These are phyloP conservation scores for Wickerhamiella alocasiicola DNA, from an alignment of 805 yeast species.

Conservation along the genomic window DNA sequence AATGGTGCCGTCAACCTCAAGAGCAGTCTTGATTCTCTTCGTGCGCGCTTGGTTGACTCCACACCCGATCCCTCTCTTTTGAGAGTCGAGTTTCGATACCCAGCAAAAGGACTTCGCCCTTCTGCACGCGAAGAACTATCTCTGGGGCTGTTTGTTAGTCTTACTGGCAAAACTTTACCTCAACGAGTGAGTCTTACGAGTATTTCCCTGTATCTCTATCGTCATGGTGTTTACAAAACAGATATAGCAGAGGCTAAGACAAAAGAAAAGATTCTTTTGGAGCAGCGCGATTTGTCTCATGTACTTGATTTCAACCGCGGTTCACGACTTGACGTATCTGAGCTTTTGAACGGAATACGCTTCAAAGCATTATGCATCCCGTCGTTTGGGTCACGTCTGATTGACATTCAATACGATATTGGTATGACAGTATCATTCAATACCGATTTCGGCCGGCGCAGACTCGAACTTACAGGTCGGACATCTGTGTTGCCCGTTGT, in stretches of 20 bases:
- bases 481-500: constrained; percentile 3
- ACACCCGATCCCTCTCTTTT: neutral
- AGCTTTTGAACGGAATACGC: neutral
- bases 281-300: neutral
- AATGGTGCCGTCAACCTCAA: neutral
- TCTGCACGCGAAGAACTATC: neutral
- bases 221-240: constrained; percentile 9
- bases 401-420: constrained; percentile 9
- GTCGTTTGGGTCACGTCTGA: constrained; percentile 7
- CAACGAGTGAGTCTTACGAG: constrained; percentile 3
- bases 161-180: neutral
- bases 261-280: constrained; percentile 1
- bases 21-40: neutral
- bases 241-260: constrained; percentile 9
- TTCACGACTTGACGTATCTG: neutral
- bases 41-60: constrained; percentile 2
- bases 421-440: neutral
- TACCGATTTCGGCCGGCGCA: constrained; percentile 3
- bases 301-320: neutral
- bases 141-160: neutral
- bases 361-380: constrained; percentile 3
- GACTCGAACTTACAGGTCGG: neutral
- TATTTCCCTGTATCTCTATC: neutral
- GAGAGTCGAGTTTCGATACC: constrained; percentile 2
- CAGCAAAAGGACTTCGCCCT: constrained; percentile 5